Base-by-base conservation (phyloP, 2,329 filamentous ascomycete genomes). In the Penicillium sp. region DNA sequence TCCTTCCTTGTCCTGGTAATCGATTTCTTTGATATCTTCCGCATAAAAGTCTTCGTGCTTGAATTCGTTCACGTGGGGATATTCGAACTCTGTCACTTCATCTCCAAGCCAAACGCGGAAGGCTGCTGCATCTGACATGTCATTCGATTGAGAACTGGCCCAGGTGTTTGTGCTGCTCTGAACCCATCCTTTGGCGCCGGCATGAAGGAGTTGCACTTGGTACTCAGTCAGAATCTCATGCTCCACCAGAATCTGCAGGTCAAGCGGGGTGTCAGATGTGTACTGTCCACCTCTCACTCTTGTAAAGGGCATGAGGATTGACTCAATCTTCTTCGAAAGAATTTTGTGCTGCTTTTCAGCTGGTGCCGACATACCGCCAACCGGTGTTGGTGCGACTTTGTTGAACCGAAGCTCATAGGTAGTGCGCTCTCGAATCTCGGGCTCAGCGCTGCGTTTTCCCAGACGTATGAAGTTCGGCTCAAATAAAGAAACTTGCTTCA, bases 381-480 rank as follows among this genome's bases (percentile, higher is more conserved):
- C 61, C 9, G 81, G 61, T 8, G 63, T 66, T 7, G 66, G 66
- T 8, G 68, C 57, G 1, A 67, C 65, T 3, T 68, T 61, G 3
- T 60, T 66, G 11, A 70, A 65, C 16, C 83, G 81, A 1, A 92
- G 73, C 54, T 87, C 83, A 67, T 79, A 91, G 3, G 95, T 65
- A 0, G 86, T 91, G 13, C 85, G 81, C 49, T 83, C 77, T 56
- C 85, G 85, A 60, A 95, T 86, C 0, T 81, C 79, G 0, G 78
- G 73, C 56, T 90, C 87, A 48, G 84, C 82, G 16, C 88, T 90
- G 29, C 89, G 83, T 2, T 87, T 86, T 40, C 91, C 91, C 9
- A 90, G 73, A 8, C 87, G 82, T 46, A 88, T 75, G 54, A 92
- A 86, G 1, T 84, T 80, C 0, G 75, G 71, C 62, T 88, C 86